These are phyloP conservation scores for Amphirosellinia nigrospora DNA, from an alignment of 495 filamentous ascomycete species.

Conservation along the genomic window DNA sequence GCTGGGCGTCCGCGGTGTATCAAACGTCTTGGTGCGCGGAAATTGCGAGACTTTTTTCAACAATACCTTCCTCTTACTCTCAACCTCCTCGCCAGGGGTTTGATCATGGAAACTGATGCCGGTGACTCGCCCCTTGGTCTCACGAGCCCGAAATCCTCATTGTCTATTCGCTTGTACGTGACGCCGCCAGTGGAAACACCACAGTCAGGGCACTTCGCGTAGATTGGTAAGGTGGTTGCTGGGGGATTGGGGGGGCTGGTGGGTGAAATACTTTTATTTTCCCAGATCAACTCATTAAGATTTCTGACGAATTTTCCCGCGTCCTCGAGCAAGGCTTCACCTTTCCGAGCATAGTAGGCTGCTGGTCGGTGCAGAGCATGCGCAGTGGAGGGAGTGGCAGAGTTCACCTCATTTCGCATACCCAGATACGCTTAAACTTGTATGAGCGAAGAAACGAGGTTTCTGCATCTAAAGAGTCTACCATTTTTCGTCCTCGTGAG, in stretches of 20 bases:
- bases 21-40: background rate
- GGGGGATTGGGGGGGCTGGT: background rate
- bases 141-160: constrained; percentile 15
- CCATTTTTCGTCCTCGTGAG: constrained; percentile 16
- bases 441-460: background rate
- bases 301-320: background rate
- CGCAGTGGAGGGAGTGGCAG: constrained; percentile 26
- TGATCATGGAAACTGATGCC: background rate
- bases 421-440: constrained; percentile 28
- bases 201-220: constrained; percentile 26
- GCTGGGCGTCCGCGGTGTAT: background rate
- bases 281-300: background rate
- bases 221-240: background rate
- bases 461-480: background rate
- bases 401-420: constrained; percentile 38
- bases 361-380: constrained; percentile 27
- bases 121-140: background rate
- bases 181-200: constrained; percentile 19
- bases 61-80: background rate
- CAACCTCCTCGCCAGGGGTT: background rate
- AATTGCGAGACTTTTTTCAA: constrained; percentile 13
- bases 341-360: background rate
- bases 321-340: background rate
- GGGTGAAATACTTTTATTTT: background rate
- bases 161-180: constrained; percentile 1